These are phyloP conservation scores for Aspergillus affinis DNA, from an alignment of 495 filamentous ascomycete genomes.

Conservation along the genomic window DNA sequence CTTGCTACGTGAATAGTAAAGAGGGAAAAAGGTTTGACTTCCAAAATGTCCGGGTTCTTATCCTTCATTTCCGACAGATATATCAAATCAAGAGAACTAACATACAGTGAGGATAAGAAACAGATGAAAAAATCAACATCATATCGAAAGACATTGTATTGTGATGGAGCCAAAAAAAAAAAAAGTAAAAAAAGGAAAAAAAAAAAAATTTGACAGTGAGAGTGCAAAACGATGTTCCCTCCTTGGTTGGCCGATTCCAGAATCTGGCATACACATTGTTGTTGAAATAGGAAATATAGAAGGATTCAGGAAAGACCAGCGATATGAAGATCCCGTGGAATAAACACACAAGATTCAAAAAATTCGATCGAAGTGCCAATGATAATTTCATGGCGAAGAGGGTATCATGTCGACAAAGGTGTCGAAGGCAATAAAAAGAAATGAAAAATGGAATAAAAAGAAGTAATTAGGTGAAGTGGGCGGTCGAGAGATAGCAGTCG, in stretches of 20 bases:
- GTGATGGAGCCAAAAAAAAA: no score
- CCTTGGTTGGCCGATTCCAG: conserved; percentile 10
- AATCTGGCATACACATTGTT: conserved; percentile 8
- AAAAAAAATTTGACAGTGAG: neutral
- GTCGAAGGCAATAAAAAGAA: conserved; percentile 4
- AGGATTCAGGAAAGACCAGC: neutral
- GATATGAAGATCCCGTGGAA: neutral
- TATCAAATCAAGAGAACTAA: neutral
- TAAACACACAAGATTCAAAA: neutral
- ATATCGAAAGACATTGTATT: neutral
- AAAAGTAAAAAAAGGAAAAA: no score
- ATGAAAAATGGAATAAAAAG: neutral
- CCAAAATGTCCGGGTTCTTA: neutral
- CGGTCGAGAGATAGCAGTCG: no score
- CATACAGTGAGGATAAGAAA: conserved; percentile 3
- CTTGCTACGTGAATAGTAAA: neutral
- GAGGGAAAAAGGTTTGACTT: no score
- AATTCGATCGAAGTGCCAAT: neutral
- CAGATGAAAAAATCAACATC: neutral
- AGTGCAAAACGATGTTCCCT: neutral
- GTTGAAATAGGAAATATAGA: conserved; percentile 1
- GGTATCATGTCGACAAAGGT: conserved; percentile 11
- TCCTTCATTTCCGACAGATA: neutral
- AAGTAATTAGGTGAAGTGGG: neutral
- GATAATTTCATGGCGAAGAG: neutral